Base-by-base conservation (phyloP, 495 filamentous ascomycete genomes). In the Elaphomyces granulatus region DNA sequence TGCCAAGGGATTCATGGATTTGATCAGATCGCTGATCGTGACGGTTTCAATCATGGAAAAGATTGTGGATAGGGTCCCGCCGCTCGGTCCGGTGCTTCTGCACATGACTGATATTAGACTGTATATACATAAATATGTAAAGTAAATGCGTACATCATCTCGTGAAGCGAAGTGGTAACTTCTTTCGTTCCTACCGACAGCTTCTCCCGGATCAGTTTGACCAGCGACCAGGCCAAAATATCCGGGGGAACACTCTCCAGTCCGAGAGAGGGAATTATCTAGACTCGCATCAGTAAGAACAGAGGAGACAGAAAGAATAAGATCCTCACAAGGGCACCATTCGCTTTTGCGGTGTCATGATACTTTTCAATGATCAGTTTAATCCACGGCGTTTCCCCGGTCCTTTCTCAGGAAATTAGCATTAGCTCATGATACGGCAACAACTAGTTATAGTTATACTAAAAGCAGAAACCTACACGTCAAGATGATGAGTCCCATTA, bases 401-500 rank as follows among this genome's bases (percentile, higher is more conserved):
- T 94, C 20, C 68, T 72, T 21, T 42, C 10, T 35, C 16, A 41
- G 14, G 4, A 16, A 12, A 40, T 52, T 34, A 50, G 43, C 33
- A 8, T 45, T 15, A 38, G 7, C 4, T 40, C 0, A 3, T n/a
- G 41, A 38, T 9, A 18, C 17, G n/a, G n/a, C n/a, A n/a, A n/a
- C n/a, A n/a, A n/a, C n/a, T n/a, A n/a, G n/a, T 20, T 7, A 33
- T 32, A 26, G 8, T 8, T 16, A 20, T 34, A 41, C 26, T 4
- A 38, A 19, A 30, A 20, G 9, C 26, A 36, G 1, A 55, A 18
- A 40, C 64, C 51, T 41, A 65, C 64, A 75, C 74, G 63, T 95
- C 88, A 32, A 96, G 64, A 54, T 94, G 94, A 55, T 94, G 87
- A 9, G 88, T 94, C 16, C 88, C 87, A 44, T 76, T 77, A 36